These are phyloP conservation scores for Helicostylum pulchrum DNA, from an alignment of 192 early-diverging fungal species.

Conservation along the genomic window DNA sequence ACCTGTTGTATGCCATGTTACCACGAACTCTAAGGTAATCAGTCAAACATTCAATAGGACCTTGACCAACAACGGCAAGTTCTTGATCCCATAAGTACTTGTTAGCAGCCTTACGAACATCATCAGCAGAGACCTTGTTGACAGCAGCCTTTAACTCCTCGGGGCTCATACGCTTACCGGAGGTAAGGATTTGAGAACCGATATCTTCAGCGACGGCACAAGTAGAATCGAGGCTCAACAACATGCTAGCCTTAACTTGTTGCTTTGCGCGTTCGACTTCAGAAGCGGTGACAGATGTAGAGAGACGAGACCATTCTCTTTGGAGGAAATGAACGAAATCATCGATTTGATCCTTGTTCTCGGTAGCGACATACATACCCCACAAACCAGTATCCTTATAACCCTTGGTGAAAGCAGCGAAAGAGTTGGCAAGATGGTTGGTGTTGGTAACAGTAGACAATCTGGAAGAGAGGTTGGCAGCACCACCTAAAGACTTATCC, in stretches of 20 bases:
- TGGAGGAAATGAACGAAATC: constrained; percentile 88
- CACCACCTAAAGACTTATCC: constrained; percentile 90
- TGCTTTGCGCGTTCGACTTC: constrained; percentile 98
- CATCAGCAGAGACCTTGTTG: constrained; percentile 74
- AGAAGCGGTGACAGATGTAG: constrained; percentile 77
- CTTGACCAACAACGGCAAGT: constrained; percentile 71
- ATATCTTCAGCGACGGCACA: constrained; percentile 96
- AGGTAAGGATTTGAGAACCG: constrained; percentile 91
- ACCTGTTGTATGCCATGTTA: constrained; percentile 79
- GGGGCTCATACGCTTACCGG: constrained; percentile 86
- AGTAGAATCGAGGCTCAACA: constrained; percentile 89
- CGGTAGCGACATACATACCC: constrained; percentile 91
- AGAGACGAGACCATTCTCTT: constrained; percentile 93
- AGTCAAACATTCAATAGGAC: constrained; percentile 87
- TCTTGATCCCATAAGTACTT: constrained; percentile 96
- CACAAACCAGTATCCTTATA: constrained; percentile 97
- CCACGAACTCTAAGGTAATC: constrained; percentile 91
- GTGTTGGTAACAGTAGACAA: constrained; percentile 81
- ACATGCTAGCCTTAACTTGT: constrained; percentile 92
- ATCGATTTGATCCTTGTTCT: constrained; percentile 80
- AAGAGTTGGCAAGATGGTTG: constrained; percentile 91
- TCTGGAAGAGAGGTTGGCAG: constrained; percentile 84
- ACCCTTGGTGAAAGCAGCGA: constrained; percentile 98
- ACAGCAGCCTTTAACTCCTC: constrained; percentile 86
- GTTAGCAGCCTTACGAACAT: constrained; percentile 82